phyloP scores from a whole-genome alignment of 352 stramenopile species.

The Pythium aristosporum region DNA sequence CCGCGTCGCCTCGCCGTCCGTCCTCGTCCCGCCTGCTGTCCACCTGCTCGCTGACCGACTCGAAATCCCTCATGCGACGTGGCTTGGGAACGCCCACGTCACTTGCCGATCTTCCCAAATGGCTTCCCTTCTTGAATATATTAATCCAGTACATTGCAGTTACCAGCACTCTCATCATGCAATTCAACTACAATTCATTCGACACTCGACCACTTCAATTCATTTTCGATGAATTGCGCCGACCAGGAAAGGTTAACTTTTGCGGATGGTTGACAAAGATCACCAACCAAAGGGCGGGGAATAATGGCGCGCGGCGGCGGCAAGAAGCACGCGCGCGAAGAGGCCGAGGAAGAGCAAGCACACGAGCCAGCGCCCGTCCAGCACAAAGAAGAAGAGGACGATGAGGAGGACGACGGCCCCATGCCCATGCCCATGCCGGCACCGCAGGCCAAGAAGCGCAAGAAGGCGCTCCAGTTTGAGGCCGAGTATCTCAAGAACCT shows the following conservation, averaged over 20 bases:
- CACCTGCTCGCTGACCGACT: too few species aligned
- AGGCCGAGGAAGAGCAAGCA: not conserved
- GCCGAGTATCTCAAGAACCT: constrained; percentile 78
- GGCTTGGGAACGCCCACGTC: too few species aligned
- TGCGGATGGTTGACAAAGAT: not conserved
- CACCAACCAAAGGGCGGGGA: not conserved
- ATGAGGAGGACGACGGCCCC: constrained; percentile 46
- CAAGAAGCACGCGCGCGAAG: constrained; percentile 10
- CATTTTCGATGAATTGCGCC: constrained; percentile 10
- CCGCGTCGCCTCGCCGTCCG: too few species aligned
- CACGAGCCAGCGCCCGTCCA: not conserved
- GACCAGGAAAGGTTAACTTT: constrained; percentile 3
- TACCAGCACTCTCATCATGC: too few species aligned
- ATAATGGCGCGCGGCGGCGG: not conserved
- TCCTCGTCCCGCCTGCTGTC: too few species aligned
- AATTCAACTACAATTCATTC: too few species aligned
- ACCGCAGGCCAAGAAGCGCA: constrained; percentile 30
- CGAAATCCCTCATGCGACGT: too few species aligned
- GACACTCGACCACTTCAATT: constrained; percentile 2
- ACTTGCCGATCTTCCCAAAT: too few species aligned
- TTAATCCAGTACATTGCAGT: too few species aligned
- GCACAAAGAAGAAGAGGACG: not conserved
- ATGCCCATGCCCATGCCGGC: constrained; percentile 59
- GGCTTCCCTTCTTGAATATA: too few species aligned
- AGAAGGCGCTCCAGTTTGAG: constrained; percentile 69